phyloP scores from a whole-genome alignment of 2,329 filamentous ascomycete species.

The Trichoderma endophyticum region DNA sequence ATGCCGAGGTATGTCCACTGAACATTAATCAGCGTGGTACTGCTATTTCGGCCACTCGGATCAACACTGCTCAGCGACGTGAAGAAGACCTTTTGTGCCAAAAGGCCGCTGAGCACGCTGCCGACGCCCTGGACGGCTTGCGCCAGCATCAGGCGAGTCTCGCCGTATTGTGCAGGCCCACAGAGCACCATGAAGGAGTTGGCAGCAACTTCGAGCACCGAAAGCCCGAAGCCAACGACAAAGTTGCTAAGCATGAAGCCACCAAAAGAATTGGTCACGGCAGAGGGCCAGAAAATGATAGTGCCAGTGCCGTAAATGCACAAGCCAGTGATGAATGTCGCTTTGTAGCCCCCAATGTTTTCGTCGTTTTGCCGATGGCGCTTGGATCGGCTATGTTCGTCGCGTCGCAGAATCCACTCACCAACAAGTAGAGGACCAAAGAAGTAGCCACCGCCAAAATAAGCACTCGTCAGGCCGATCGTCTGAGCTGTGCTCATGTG shows the following conservation, averaged over 20 bases:
- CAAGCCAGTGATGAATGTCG: slow-evolving; percentile 74
- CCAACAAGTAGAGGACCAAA: slow-evolving; percentile 68
- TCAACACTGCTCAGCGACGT: slow-evolving; percentile 46
- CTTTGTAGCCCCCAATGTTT: slow-evolving; percentile 66
- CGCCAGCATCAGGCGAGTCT: slow-evolving; percentile 70
- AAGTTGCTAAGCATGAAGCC: slow-evolving; percentile 74
- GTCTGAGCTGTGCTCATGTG: slow-evolving; percentile 60
- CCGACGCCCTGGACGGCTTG: slow-evolving; percentile 76
- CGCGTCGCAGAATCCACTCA: slow-evolving; percentile 66
- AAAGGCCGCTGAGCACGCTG: slow-evolving; percentile 66
- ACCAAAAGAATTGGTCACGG: slow-evolving; percentile 68
- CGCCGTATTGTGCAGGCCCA: slow-evolving; percentile 68
- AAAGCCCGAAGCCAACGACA: slow-evolving; percentile 73
- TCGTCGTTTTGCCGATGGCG: slow-evolving; percentile 38
- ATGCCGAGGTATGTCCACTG: slow-evolving; percentile 87
- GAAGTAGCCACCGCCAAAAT: slow-evolving; percentile 69
- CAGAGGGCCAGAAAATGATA: slow-evolving; percentile 84
- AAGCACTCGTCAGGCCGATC: slow-evolving; percentile 65
- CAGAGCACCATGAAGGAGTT: slow-evolving; percentile 73
- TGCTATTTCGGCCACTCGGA: slow-evolving; percentile 22
- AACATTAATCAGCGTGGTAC: slow-evolving; percentile 62
- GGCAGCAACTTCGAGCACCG: slow-evolving; percentile 74
- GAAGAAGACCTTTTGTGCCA: slow-evolving; percentile 75
- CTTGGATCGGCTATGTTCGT: slow-evolving; percentile 54
- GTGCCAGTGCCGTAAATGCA: slow-evolving; percentile 72